Base-by-base conservation (phyloP, 441 rosid genomes). In the Jatropha podagrica region DNA sequence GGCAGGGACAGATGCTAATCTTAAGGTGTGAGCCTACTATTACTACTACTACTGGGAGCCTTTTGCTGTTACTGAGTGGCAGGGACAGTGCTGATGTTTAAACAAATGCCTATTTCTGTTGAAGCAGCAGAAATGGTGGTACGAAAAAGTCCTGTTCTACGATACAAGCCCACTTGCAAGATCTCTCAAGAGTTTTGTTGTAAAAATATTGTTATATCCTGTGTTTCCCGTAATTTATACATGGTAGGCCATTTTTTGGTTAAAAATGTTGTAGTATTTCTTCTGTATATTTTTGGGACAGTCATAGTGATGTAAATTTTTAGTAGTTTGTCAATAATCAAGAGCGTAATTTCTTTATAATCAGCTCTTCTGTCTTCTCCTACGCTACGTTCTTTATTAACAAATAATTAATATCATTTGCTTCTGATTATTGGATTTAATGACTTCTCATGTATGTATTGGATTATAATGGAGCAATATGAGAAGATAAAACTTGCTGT, bases 231-330 rank as follows among this genome's bases (percentile, higher is more conserved):
- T 58, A 40, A 42, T 32, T 65, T 37, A 67, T 58, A 40, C 52
- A 23, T 32, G 32, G 56, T 26, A 59, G 70, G 42, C 12, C 20
- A 7, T 49, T 42, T 73, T 8, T 54, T 40, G 32, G 54, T 52
- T 76, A 10, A 20, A 13, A 27, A 37, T 69, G 42, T 69, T 71
- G 54, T 59, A 40, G 69, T 73, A 46, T 49, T 68, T 59, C 38
- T 41, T 67, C 52, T 79, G 80, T 79, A 65, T 72, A 76, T 72
- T 69, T 75, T 13, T 44, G 48, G 1, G 48, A 6, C 52, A 74
- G 72, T 49, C 4, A 3, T 69, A 77, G 75, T 44, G 65, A 44
- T 81, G 84, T 83, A 78, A 74, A 77, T 78, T 74, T 79, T 52
- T 14, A 23, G 32, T 77, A 73, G 73, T 69, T 61, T 64, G 41